Conservation (phyloP, 2,329 filamentous ascomycete genomes). For the Arachnopeziza araneosa region DNA sequence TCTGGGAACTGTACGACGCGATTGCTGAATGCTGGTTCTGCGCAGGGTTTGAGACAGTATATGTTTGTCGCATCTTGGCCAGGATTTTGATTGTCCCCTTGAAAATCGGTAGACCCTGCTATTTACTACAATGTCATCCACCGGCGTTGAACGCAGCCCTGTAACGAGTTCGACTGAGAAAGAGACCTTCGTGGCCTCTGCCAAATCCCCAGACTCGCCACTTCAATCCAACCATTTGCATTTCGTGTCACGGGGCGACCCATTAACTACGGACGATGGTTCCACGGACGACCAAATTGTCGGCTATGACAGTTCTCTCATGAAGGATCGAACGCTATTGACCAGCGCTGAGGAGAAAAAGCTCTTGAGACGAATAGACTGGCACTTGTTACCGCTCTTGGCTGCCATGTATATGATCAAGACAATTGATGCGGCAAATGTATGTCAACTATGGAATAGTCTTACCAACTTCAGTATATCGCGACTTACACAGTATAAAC, state of each 20-base stretch:
- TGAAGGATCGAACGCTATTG: neutral
- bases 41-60: neutral
- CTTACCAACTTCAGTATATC: neutral
- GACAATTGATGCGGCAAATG: slow-evolving; percentile 24
- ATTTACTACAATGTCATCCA: neutral
- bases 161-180: neutral
- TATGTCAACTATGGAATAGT: neutral
- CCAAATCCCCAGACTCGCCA: neutral
- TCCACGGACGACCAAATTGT: neutral
- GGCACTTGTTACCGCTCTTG: slow-evolving; percentile 34
- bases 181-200: neutral
- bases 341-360: neutral
- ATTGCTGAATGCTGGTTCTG: neutral
- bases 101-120: neutral
- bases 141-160: neutral
- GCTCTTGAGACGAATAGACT: slow-evolving; percentile 26
- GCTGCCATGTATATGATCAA: slow-evolving; percentile 39
- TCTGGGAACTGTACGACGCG: neutral
- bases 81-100: neutral
- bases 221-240: neutral
- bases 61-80: neutral
- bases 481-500: slow-evolving; percentile 31
- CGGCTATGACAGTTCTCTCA: neutral
- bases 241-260: neutral
- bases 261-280: neutral